Evolutionary conservation across 805 yeast genomes (phyloP).

Genomic region (Hanseniaspora mollemarum): DNA sequence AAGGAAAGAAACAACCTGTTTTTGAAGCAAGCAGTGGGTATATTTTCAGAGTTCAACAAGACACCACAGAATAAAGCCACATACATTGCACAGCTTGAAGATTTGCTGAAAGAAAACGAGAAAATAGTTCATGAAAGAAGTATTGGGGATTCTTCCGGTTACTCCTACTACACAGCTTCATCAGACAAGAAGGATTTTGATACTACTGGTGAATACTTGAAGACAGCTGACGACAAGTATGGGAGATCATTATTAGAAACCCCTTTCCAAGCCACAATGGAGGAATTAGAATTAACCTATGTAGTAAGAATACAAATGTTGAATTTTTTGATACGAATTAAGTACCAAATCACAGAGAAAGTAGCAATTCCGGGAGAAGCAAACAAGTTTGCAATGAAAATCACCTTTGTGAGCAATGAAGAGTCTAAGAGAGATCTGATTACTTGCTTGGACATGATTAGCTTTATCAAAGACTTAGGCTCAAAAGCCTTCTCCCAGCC

Average conservation of each 20-base stretch:
- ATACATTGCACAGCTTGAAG: background rate
- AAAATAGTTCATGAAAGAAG: slow-evolving; percentile 2
- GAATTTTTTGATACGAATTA: slow-evolving; percentile 2
- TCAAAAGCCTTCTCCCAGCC: slow-evolving; percentile 2
- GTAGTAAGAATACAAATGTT: slow-evolving; percentile 1
- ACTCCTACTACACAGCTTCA: background rate
- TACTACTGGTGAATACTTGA: background rate
- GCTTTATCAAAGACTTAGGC: slow-evolving; percentile 7
- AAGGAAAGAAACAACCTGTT: background rate
- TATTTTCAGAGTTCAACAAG: background rate
- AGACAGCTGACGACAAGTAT: background rate
- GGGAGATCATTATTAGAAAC: slow-evolving; percentile 10
- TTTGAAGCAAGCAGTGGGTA: background rate
- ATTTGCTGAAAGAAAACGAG: slow-evolving; percentile 1
- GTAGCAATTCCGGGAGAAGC: background rate
- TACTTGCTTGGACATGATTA: background rate
- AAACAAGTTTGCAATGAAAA: background rate
- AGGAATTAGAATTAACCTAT: slow-evolving; percentile 2
- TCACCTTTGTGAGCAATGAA: slow-evolving; percentile 1
- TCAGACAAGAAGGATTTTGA: background rate
- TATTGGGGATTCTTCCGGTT: slow-evolving; percentile 9
- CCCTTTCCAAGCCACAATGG: slow-evolving; percentile 12
- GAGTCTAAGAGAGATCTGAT: slow-evolving; percentile 6
- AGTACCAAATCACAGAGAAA: slow-evolving; percentile 3
- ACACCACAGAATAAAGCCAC: slow-evolving; percentile 9